Conservation (phyloP, 129 eudicot species). For the Apium graveolens region DNA sequence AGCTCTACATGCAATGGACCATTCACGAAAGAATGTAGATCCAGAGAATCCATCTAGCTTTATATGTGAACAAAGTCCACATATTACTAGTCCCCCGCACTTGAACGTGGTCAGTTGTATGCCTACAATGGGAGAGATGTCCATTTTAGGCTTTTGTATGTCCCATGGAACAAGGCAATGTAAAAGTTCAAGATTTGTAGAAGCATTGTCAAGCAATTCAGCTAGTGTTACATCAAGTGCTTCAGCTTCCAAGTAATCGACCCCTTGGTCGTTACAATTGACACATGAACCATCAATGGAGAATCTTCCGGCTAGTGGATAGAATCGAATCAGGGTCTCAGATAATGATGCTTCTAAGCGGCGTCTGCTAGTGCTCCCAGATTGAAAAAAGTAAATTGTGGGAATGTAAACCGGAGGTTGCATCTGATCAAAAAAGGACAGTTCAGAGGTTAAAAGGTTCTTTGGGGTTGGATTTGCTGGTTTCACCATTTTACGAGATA, state of each 20-base stretch:
- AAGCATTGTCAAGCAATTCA: not conserved
- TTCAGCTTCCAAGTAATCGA: slow-evolving; percentile 18
- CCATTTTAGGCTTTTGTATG: not conserved
- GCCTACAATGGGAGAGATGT: not conserved
- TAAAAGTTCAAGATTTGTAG: not conserved
- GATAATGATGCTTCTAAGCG: slow-evolving; percentile 21
- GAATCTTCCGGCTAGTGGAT: slow-evolving; percentile 30
- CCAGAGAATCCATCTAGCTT: not conserved
- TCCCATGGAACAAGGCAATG: slow-evolving; percentile 2
- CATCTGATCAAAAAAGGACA: slow-evolving; percentile 19
- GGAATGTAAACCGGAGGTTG: slow-evolving; percentile 6
- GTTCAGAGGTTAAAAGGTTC: slow-evolving; percentile 4
- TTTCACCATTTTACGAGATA: slow-evolving; percentile 15
- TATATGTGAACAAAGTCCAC: not conserved
- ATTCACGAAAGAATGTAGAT: not conserved
- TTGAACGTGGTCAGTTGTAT: slow-evolving; percentile 15
- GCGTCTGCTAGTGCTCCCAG: not conserved
- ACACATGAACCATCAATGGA: not conserved
- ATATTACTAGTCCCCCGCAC: slow-evolving; percentile 29
- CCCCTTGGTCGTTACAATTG: slow-evolving; percentile 27
- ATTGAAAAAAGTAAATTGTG: slow-evolving; percentile 10
- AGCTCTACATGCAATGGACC: not conserved
- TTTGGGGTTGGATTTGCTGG: slow-evolving; percentile 25
- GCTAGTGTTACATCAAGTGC: not conserved
- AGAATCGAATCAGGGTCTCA: not conserved